Conservation (phyloP, 129 eudicot species). For the Dittrichia graveolens region DNA sequence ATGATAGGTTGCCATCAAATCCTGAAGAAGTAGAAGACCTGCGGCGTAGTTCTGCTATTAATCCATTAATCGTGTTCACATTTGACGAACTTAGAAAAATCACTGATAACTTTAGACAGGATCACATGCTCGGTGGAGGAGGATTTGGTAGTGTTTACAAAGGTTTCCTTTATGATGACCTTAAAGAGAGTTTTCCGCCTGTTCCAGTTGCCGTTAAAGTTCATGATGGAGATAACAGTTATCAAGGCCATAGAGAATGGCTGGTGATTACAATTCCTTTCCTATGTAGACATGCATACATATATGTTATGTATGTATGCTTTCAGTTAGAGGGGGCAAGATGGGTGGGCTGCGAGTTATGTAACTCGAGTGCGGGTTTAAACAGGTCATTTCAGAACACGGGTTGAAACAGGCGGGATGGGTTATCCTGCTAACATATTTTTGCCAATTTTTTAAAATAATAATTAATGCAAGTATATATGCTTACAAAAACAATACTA, state of each 20-base stretch:
- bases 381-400: not conserved
- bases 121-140: slow-evolving; percentile 89
- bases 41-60: slow-evolving; percentile 67
- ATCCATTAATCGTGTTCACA: slow-evolving; percentile 72
- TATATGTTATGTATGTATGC: slow-evolving; percentile 5
- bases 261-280: slow-evolving; percentile 47
- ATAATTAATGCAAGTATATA: not conserved
- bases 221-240: slow-evolving; percentile 88
- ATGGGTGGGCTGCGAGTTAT: not conserved
- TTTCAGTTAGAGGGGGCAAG: slow-evolving; percentile 3
- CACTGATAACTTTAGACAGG: slow-evolving; percentile 83
- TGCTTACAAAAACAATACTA: not conserved
- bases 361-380: not conserved
- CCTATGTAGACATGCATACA: not conserved
- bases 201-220: slow-evolving; percentile 92
- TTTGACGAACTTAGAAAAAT: slow-evolving; percentile 70
- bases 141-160: slow-evolving; percentile 95
- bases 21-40: slow-evolving; percentile 95
- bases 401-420: not conserved
- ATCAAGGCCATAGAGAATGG: slow-evolving; percentile 98
- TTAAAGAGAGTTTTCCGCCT: slow-evolving; percentile 54
- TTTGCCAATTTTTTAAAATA: not conserved
- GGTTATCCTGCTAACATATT: not conserved
- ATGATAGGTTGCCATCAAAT: slow-evolving; percentile 73
- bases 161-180: slow-evolving; percentile 60